These are phyloP conservation scores for Staphylotrichum tortipilum DNA, from an alignment of 495 filamentous ascomycete species.

Conservation along the genomic window DNA sequence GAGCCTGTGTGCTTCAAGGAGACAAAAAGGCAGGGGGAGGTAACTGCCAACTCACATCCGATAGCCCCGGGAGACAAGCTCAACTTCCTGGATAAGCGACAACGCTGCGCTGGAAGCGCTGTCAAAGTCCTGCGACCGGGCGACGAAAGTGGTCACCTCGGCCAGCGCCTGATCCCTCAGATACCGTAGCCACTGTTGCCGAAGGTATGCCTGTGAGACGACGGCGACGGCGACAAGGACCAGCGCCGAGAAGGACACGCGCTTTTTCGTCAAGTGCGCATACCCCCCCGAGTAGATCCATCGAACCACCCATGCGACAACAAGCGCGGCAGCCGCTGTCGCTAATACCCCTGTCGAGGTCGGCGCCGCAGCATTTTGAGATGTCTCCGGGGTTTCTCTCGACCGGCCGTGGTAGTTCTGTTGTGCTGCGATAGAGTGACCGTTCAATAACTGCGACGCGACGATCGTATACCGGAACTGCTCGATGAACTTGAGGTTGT, in stretches of 20 bases:
- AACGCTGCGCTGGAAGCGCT: constrained; percentile 69
- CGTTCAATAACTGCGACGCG: constrained; percentile 81
- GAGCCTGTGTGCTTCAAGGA: constrained; percentile 30
- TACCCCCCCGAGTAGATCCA: constrained; percentile 50
- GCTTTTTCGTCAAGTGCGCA: constrained; percentile 40
- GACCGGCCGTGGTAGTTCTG: constrained; percentile 11
- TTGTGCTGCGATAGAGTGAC: constrained; percentile 40
- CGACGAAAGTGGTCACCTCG: constrained; percentile 63
- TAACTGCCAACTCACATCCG: constrained; percentile 69
- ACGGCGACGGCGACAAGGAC: constrained; percentile 48
- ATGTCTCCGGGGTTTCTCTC: not conserved
- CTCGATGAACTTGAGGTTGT: constrained; percentile 84
- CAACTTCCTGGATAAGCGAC: constrained; percentile 88
- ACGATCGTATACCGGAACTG: constrained; percentile 94
- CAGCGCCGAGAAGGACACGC: constrained; percentile 51
- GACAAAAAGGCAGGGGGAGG: constrained; percentile 1
- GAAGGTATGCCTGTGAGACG: constrained; percentile 61
- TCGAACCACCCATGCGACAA: constrained; percentile 61
- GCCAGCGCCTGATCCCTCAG: constrained; percentile 68
- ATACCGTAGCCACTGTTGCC: constrained; percentile 78
- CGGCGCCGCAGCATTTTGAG: constrained; percentile 8
- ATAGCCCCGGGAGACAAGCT: constrained; percentile 90
- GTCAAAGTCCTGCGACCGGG: constrained; percentile 75
- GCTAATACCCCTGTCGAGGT: constrained; percentile 36
- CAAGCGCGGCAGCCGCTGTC: constrained; percentile 52